phyloP scores from a whole-genome alignment of 805 yeast genomes.

The Henningerozyma blattae region DNA sequence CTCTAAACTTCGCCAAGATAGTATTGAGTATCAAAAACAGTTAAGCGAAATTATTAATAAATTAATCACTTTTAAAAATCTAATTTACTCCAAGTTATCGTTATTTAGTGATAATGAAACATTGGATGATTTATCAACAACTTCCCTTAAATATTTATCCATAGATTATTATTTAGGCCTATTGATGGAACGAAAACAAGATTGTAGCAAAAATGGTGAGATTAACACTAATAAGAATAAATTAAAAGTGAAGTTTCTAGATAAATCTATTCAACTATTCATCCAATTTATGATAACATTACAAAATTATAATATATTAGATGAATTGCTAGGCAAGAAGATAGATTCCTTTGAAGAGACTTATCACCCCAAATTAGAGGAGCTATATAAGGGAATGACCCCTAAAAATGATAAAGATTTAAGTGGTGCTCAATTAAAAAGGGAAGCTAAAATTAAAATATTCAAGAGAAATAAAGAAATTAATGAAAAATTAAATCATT shows the following conservation, averaged over 20 bases:
- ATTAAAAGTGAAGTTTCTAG: constrained; percentile 27
- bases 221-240: constrained; percentile 5
- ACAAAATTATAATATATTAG: constrained; percentile 34
- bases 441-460: constrained; percentile 64
- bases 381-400: constrained; percentile 10
- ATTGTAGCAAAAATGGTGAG: constrained; percentile 6
- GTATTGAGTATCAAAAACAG: constrained; percentile 29
- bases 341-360: constrained; percentile 30
- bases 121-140: constrained; percentile 55
- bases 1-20: constrained; percentile 29
- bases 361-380: constrained; percentile 29
- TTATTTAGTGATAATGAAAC: constrained; percentile 65
- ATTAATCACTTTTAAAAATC: constrained; percentile 32
- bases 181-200: constrained; percentile 21
- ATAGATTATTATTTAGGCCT: constrained; percentile 48
- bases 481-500: constrained; percentile 28
- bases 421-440: constrained; percentile 27
- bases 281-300: constrained; percentile 35
- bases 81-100: constrained; percentile 33
- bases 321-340: constrained; percentile 26
- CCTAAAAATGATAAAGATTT: constrained; percentile 11
- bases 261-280: constrained; percentile 32
- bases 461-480: constrained; percentile 50
- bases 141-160: constrained; percentile 46
- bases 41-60: constrained; percentile 29